Evolutionary conservation across 2,329 filamentous ascomycete genomes (phyloP), one percentile per base, ranked within the genome.

Genomic region (Cladosporium phlei): DNA sequence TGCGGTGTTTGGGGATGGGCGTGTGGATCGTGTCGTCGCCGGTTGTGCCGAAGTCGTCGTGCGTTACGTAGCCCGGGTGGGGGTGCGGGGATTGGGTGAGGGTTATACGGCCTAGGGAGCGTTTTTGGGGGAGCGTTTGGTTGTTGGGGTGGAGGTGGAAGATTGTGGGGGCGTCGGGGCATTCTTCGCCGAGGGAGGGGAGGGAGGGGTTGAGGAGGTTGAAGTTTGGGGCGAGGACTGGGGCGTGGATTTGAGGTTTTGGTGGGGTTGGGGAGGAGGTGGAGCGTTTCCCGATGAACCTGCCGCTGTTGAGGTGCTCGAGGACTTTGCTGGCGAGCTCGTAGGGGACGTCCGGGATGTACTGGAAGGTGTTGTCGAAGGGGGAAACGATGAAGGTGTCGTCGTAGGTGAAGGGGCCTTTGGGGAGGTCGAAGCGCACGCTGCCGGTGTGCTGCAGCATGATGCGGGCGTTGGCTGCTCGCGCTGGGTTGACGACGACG

Each of bases 371-470:
- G 38, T 80, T 73, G 4, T 61, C 58, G 59, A 80, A 81, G 0
- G 78, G 77, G 0, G 74, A 75, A 0, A 79, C 74, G 52, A 80
- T 79, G 60, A 75, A 79, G 9, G 64, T 66, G 51, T 72, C 69
- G 38, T 73, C 70, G 47, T 68, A 72, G 0, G 79, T 82, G 57
- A 83, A 84, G 0, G 78, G 77, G 0, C 81, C 81, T 61, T 83
- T 72, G 50, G 77, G 71, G 10, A 85, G 63, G 53, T 84, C 80
- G 55, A 82, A 83, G 2, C 80, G 75, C 19, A 83, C 70, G 24
- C 69, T 71, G 20, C 79, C 80, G 0, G 78, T 81, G 62, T 83
- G 84, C 50, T 74, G 71, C 51, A 82, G 70, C 49, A 83, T 73
- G 34, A 82, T 66, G 22, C 80, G 72, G 2, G 79, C 66, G 20